phyloP scores from a whole-genome alignment of 805 yeast species.

The Ogataea chonburiensis region DNA sequence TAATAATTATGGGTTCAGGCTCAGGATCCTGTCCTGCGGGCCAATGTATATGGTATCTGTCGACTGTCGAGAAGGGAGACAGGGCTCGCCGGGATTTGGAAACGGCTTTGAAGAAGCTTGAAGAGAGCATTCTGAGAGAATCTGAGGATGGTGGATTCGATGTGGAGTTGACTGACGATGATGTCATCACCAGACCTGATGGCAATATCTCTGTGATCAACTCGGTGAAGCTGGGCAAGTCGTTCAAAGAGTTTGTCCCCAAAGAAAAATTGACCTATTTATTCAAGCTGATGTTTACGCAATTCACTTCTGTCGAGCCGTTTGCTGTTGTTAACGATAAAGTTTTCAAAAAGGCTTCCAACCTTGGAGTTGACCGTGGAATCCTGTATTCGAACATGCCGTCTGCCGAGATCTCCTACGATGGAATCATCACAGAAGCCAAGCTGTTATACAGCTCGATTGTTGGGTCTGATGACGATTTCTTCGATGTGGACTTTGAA shows the following conservation, averaged over 20 bases:
- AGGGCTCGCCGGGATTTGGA: slow-evolving; percentile 77
- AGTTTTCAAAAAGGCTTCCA: slow-evolving; percentile 36
- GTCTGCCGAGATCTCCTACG: slow-evolving; percentile 83
- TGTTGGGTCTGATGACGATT: slow-evolving; percentile 93
- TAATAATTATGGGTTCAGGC: slow-evolving; percentile 81
- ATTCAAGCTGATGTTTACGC: slow-evolving; percentile 61
- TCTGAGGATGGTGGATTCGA: slow-evolving; percentile 58
- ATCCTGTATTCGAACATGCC: slow-evolving; percentile 61
- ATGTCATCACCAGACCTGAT: slow-evolving; percentile 48
- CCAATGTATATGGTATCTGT: slow-evolving; percentile 86
- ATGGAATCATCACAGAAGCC: slow-evolving; percentile 84
- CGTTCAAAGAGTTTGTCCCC: slow-evolving; percentile 82
- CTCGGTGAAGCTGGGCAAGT: slow-evolving; percentile 82
- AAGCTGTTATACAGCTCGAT: slow-evolving; percentile 69
- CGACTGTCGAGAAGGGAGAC: slow-evolving; percentile 68
- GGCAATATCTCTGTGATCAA: slow-evolving; percentile 67
- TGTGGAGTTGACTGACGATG: slow-evolving; percentile 52
- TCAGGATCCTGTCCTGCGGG: slow-evolving; percentile 86
- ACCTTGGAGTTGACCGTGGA: slow-evolving; percentile 41
- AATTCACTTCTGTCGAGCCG: slow-evolving; percentile 55
- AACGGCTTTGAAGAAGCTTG: slow-evolving; percentile 77
- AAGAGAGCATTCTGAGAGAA: slow-evolving; percentile 77
- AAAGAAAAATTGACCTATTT: slow-evolving; percentile 64
- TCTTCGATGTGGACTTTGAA: slow-evolving; percentile 94
- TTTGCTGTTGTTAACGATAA: slow-evolving; percentile 49